Evolutionary conservation across 164 flowering plant species (phyloP).

Genomic region (Stephania japonica): DNA sequence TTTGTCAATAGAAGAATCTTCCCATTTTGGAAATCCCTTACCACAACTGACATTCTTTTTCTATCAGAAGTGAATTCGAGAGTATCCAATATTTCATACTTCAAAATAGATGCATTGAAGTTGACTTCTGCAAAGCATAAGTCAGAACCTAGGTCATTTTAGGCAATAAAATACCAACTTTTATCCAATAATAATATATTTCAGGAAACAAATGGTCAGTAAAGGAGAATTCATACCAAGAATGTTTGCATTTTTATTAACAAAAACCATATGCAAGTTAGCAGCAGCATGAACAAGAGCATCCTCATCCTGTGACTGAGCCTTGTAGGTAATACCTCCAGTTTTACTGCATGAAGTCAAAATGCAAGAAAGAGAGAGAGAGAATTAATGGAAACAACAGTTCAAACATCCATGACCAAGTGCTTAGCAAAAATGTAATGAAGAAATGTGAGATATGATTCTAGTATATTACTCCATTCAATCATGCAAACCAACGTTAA

Average conservation of each 20-base stretch:
- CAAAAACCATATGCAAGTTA: conserved; percentile 65
- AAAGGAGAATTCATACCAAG: conserved; percentile 43
- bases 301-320: conserved; percentile 99
- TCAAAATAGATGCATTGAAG: conserved; percentile 44
- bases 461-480: not conserved
- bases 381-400: not conserved
- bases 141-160: conserved; percentile 11
- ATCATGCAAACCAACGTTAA: not conserved
- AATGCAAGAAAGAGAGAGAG: not conserved
- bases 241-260: conserved; percentile 56
- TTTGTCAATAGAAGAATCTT: conserved; percentile 76
- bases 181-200: not conserved
- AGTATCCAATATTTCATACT: conserved; percentile 77
- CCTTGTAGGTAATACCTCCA: conserved; percentile 73
- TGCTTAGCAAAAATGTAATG: not conserved
- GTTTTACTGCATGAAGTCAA: conserved; percentile 43
- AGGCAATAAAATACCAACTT: not conserved
- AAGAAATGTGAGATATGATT: not conserved
- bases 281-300: conserved; percentile 98
- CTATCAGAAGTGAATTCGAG: conserved; percentile 98
- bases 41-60: conserved; percentile 94
- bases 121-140: conserved; percentile 60
- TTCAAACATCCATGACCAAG: not conserved
- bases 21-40: conserved; percentile 66
- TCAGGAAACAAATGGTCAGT: not conserved